Conservation (phyloP, 805 yeast species). For the Monosporozyma yasuniensis region DNA sequence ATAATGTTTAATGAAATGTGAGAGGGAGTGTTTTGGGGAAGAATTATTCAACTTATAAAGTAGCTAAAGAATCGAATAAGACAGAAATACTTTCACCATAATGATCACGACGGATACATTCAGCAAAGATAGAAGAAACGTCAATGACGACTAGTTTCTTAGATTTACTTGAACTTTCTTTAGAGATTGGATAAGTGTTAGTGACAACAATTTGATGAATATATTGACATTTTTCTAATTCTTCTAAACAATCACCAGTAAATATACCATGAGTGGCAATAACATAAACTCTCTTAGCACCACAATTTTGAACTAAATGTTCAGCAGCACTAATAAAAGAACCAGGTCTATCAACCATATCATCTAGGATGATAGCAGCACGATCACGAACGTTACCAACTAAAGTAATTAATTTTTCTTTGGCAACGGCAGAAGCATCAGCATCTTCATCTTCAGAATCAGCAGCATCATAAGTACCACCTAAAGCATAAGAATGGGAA, state of each 20-base stretch:
- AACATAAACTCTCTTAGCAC: constrained; percentile 83
- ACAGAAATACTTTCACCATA: constrained; percentile 96
- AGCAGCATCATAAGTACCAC: constrained; percentile 71
- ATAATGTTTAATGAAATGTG: not conserved
- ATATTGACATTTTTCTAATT: constrained; percentile 64
- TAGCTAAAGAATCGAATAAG: constrained; percentile 77
- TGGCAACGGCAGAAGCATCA: constrained; percentile 32
- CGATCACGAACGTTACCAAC: constrained; percentile 93
- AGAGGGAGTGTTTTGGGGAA: too few species aligned
- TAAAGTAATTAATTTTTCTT: constrained; percentile 83
- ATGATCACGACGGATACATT: constrained; percentile 97
- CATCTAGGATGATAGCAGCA: constrained; percentile 91
- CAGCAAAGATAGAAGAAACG: constrained; percentile 91
- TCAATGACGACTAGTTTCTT: constrained; percentile 80
- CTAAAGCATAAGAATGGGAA: constrained; percentile 51
- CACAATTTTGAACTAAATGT: constrained; percentile 90
- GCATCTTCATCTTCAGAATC: constrained; percentile 80
- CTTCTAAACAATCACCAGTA: constrained; percentile 77
- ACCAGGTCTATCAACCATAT: constrained; percentile 92
- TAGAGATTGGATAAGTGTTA: constrained; percentile 85
- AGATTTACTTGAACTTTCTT: constrained; percentile 46
- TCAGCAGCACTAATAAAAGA: constrained; percentile 97
- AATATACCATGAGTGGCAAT: constrained; percentile 96
- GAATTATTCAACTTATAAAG: constrained; percentile 15
- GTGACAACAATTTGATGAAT: constrained; percentile 92